phyloP scores from a whole-genome alignment of 2,329 filamentous ascomycete genomes.

The Lasiodiplodia citricola region DNA sequence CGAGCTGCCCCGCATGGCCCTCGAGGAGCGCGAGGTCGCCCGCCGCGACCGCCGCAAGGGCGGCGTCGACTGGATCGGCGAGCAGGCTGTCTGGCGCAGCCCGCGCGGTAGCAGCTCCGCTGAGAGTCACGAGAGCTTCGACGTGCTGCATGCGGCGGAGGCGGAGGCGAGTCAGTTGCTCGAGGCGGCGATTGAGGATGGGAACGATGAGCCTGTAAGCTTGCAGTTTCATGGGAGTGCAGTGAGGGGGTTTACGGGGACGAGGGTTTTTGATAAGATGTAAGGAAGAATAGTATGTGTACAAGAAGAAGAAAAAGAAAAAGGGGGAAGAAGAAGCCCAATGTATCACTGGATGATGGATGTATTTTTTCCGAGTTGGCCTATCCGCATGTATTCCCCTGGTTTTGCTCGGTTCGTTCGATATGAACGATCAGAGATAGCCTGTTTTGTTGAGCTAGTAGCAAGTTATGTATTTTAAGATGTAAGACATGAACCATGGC shows the following conservation, averaged over 20 bases:
- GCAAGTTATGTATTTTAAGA: too few species aligned
- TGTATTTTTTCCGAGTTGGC: too few species aligned
- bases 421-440: too few species aligned
- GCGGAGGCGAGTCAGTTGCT: conserved; percentile 43
- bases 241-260: conserved; percentile 1
- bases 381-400: too few species aligned
- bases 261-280: conserved; percentile 22
- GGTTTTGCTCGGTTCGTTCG: too few species aligned
- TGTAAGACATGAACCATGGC: too few species aligned
- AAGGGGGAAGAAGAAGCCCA: neutral
- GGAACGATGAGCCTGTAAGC: neutral
- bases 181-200: neutral
- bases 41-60: conserved; percentile 37
- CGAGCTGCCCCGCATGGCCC: conserved; percentile 39
- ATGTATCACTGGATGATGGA: too few species aligned
- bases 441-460: too few species aligned
- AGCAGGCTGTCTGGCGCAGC: conserved; percentile 35
- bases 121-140: conserved; percentile 48
- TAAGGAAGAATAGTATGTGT: neutral
- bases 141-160: conserved; percentile 53
- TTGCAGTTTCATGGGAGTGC: conserved; percentile 16
- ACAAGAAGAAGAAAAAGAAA: neutral
- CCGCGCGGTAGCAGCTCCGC: conserved; percentile 31
- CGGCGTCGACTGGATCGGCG: conserved; percentile 46
- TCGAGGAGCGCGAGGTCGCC: conserved; percentile 52